phyloP scores from a whole-genome alignment of 495 filamentous ascomycete genomes.

The Pseudomonodictys pantanalensis region DNA sequence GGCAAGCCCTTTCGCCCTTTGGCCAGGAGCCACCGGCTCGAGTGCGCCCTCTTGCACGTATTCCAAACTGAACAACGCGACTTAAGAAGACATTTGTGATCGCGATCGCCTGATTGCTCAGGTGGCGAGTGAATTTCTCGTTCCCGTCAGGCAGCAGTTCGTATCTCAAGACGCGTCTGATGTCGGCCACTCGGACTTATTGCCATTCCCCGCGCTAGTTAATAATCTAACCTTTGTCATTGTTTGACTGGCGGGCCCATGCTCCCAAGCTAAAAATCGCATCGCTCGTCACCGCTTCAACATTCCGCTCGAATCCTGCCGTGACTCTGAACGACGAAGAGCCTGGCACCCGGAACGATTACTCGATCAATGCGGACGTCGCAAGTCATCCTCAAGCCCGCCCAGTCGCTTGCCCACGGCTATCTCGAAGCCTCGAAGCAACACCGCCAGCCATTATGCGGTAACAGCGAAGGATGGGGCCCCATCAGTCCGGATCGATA shows the following conservation, averaged over 20 bases:
- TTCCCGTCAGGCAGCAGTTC: not conserved
- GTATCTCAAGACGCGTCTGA: not conserved
- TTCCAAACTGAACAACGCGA: not conserved
- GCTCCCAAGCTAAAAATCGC: not conserved
- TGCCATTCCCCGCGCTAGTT: not conserved
- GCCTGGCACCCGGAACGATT: not conserved
- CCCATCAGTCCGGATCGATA: constrained; percentile 78
- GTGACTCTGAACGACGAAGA: constrained; percentile 14
- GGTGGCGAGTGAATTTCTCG: too few relatives aligned
- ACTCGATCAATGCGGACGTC: constrained; percentile 24
- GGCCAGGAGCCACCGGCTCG: not conserved
- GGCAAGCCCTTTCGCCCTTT: not conserved
- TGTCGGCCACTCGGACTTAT: not conserved
- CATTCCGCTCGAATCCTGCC: not conserved
- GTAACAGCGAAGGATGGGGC: constrained; percentile 91
- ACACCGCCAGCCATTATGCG: constrained; percentile 66
- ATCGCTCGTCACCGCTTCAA: not conserved
- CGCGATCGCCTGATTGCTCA: not conserved
- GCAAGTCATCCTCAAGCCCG: constrained; percentile 27
- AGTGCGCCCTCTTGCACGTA: not conserved
- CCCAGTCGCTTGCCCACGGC: constrained; percentile 19
- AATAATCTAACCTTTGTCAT: not conserved
- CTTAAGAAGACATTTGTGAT: not conserved
- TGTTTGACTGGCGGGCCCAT: not conserved
- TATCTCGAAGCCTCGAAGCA: constrained; percentile 37